Base-by-base conservation (phyloP, 2,329 filamentous ascomycete genomes). In the Cladosporium sp. region DNA sequence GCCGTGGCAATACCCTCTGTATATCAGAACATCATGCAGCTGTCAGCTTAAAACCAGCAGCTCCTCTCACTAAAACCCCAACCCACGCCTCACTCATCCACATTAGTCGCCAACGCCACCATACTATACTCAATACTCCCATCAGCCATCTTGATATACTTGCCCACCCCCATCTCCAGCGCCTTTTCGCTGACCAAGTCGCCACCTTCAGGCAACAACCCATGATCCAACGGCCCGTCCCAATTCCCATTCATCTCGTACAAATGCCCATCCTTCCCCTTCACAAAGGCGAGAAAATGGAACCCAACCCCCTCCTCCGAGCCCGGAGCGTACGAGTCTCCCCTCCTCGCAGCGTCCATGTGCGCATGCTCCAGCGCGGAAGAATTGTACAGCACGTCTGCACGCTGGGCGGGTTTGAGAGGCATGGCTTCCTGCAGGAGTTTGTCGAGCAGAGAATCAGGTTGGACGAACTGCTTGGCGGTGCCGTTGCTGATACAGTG, bases 401-500 rank as follows among this genome's bases (percentile, higher is more conserved):
- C 78, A n/a, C 79, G 70, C 27, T 73, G 68, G 5, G 55, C 55
- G 7, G 73, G 72, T 5, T 61, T 60, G 27, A 80, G 70, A 1
- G 70, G 71, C 8, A 76, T 59, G 0, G 75, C 72, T 4, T 68
- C 60, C 13, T 68, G 61, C n/a, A 72, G 61, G 3, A 83, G 66
- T 12, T 60, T 59, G n/a, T 70, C 73, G 3, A 81, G 63, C 1
- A 66, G 62, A 1, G 74, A 76, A 2, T 62, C 72, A 0, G 70
- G 63, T 2, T 54, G 51, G 51, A 83, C 70, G 52, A 71, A 69
- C 12, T 68, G 60, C 18, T 63, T 63, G 3, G 71, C 72, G 2
- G 68, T 64, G 13, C 76, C 73, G 59, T 83, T 84, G 42, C 72
- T 67, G 18, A 81, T 57, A 53, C 71, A 70, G 59, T 83, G 80